Evolutionary conservation across 2,329 filamentous ascomycete genomes (phyloP), one percentile per base, ranked within the genome.

Genomic region (Claviceps monticola): DNA sequence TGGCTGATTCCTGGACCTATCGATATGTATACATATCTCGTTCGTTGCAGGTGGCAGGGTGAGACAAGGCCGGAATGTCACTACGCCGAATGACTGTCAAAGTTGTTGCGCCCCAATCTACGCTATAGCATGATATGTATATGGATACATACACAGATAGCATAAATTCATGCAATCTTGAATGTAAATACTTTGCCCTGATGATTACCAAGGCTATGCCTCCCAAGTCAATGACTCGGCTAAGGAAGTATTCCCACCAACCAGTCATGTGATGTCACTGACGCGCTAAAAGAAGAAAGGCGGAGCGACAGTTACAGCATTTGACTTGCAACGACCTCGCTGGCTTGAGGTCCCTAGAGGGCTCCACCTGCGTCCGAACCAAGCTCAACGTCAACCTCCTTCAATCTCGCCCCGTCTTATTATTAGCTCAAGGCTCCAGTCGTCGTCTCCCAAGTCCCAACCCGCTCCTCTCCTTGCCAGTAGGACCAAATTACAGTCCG

Each of bases 251-350:
- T 21, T 42, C 21, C 21, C 14, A 46, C 26, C 14, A 9, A 34
- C 45, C 29, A 66, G 66, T 69, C 66, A 69, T 68, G 66, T 68
- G 66, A 68, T 66, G 66, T 68, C 64, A 66, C 63, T 55, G 34
- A 26, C 37, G 19, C 26, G 41, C 44, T 26, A 26, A 26, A 5
- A 11, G 7, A 8, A 17, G 8, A 8, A 14, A 16, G 29, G 29
- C 29, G 29, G 29, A 34, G 29, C 29, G 29, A 34, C 29, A 34
- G 29, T 34, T 29, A 23, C n/a, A 45, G n/a, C 23, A n/a, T 9
- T 21, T 19, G 16, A 36, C 42, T 16, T 46, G 29, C 50, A 54
- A 49, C 41, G 26, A 29, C n/a, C 58, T 54, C 56, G 59, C 55
- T 57, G 59, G 57, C 58, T 41, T 44, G 42, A 44, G 21, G 46